Percentiles rank a stretch among this genome's conserved stretches.
Conservation (phyloP, 2,329 filamentous ascomycete species). For the Colletotrichum destructivum region DNA sequence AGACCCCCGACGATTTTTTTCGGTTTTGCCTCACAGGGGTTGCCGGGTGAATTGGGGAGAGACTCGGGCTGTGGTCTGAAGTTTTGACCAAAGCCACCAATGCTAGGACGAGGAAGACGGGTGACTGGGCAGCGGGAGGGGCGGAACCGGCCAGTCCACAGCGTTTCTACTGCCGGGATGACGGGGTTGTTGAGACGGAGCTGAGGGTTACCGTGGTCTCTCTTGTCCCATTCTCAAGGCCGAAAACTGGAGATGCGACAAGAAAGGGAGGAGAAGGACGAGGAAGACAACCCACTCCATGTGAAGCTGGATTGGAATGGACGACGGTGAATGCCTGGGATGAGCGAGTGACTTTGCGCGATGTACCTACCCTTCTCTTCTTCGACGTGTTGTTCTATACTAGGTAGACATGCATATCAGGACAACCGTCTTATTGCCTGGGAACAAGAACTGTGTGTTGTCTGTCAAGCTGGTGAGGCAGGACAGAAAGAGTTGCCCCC, state of each 20-base stretch:
- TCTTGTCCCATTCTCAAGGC: slow-evolving; percentile 21
- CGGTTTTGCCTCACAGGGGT: slow-evolving; percentile 34
- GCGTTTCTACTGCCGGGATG: slow-evolving; percentile 10
- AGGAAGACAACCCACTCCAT: slow-evolving; percentile 37
- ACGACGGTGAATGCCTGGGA: slow-evolving; percentile 1
- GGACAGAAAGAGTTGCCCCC: neutral
- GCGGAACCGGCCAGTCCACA: slow-evolving; percentile 33
- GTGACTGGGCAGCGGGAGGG: slow-evolving; percentile 29
- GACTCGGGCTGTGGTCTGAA: neutral
- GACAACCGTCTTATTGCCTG: neutral
- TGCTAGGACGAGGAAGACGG: slow-evolving; percentile 24
- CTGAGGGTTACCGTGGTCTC: slow-evolving; percentile 22
- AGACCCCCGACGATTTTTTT: slow-evolving; percentile 21
- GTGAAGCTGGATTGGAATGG: slow-evolving; percentile 32
- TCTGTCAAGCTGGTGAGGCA: neutral
- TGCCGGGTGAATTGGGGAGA: slow-evolving; percentile 28
- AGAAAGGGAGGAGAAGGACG: neutral
- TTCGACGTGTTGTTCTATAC: no score
- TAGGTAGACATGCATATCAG: no score
- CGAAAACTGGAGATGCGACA: slow-evolving; percentile 36
- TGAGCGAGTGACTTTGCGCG: slow-evolving; percentile 21
- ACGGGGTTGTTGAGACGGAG: slow-evolving; percentile 35
- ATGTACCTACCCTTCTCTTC: slow-evolving; percentile 1
- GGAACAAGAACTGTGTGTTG: neutral
- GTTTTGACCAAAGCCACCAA: slow-evolving; percentile 35